Conservation (phyloP, 352 stramenopile genomes). For the Phytophthora sojae region DNA sequence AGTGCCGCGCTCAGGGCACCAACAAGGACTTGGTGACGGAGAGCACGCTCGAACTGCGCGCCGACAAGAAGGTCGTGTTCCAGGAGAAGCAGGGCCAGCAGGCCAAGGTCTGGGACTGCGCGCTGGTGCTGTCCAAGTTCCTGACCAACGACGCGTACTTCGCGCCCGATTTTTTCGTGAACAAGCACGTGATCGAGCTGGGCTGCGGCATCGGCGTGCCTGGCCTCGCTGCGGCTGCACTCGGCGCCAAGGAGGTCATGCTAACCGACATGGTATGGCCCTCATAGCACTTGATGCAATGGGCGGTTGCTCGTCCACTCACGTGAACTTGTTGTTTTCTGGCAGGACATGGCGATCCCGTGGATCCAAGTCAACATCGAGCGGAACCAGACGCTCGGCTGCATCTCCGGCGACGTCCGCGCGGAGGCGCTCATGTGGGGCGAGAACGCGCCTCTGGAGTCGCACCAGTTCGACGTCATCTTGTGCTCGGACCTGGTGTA, state of each 20-base stretch:
- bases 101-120: constrained; percentile 69
- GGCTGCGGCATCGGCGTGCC: constrained; percentile 68
- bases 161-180: constrained; percentile 45
- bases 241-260: constrained; percentile 51
- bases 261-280: constrained; percentile 57
- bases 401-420: constrained; percentile 27
- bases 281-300: background rate
- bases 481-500: constrained; percentile 70
- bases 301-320: constrained; percentile 10
- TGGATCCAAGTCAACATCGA: constrained; percentile 67
- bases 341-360: constrained; percentile 46
- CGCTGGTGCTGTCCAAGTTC: constrained; percentile 63
- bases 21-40: constrained; percentile 47
- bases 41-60: constrained; percentile 36
- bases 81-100: constrained; percentile 66
- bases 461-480: constrained; percentile 54
- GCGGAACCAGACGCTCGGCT: constrained; percentile 40
- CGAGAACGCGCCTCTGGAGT: constrained; percentile 20
- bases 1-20: constrained; percentile 30
- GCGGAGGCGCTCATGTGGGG: constrained; percentile 58
- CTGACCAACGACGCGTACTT: constrained; percentile 47
- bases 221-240: constrained; percentile 48
- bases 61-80: constrained; percentile 39
- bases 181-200: constrained; percentile 64
- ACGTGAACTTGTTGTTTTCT: background rate